Percentiles rank a stretch among this genome's conserved stretches.
Evolutionary conservation across 768 basidiomycete species (phyloP).

Genomic region (Pleurotus pulmonarius): DNA sequence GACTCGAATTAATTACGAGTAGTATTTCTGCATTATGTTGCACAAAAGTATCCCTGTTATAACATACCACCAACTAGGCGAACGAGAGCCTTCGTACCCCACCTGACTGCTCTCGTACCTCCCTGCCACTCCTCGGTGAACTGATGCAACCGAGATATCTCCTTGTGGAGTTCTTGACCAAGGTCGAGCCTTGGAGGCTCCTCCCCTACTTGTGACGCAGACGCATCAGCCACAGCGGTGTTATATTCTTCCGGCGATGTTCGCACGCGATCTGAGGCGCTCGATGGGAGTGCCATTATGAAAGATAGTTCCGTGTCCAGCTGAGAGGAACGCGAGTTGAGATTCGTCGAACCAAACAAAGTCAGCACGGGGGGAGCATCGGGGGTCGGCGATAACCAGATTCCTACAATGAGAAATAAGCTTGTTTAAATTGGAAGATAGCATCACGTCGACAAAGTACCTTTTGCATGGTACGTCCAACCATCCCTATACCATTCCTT

Average conservation of each 20-base stretch:
- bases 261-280: conserved; percentile 8
- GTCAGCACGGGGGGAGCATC: conserved; percentile 60
- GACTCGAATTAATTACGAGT: too few relatives aligned
- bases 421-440: too few relatives aligned
- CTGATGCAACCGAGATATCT: conserved; percentile 7
- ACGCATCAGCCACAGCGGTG: neutral
- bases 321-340: conserved; percentile 86
- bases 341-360: conserved; percentile 91
- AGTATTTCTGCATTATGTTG: too few relatives aligned
- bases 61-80: conserved; percentile 12
- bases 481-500: conserved; percentile 84
- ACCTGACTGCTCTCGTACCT: conserved; percentile 7
- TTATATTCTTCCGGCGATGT: neutral
- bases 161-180: conserved; percentile 8
- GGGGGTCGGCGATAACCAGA: conserved; percentile 73
- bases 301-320: conserved; percentile 93
- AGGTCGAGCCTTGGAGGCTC: neutral
- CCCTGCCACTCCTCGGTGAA: conserved; percentile 7
- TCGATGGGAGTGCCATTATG: conserved; percentile 68
- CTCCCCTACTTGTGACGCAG: neutral
- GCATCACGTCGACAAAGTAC: conserved; percentile 31
- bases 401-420: conserved; percentile 43
- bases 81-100: conserved; percentile 11
- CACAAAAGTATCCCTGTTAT: neutral
- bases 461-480: conserved; percentile 99